Evolutionary conservation across 2,329 filamentous ascomycete species (phyloP), one percentile per base, ranked within the genome.

Genomic region (Colletotrichum eleusines): DNA sequence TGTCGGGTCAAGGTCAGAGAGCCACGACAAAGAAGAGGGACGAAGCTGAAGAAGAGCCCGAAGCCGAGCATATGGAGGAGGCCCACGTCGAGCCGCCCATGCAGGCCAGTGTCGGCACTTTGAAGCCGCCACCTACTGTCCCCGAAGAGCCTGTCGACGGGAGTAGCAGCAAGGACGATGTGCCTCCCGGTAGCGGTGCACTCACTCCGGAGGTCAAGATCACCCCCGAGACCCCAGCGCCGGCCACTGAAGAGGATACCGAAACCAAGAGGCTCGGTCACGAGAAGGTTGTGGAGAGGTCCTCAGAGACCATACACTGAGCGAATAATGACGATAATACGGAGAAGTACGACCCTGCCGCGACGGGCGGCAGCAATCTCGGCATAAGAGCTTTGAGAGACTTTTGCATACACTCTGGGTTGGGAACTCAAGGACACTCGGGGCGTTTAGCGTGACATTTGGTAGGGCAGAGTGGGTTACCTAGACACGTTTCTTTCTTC

Each of bases 211-310:
- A 84, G 48, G 74, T 87, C 0, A 83, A 81, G 50, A 74, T 88
- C n/a, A 87, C 86, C 0, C 84, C 85, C 0, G 85, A 83, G 20
- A 88, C 86, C 1, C 85, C 86, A 2, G 79, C 78, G 0, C 76
- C 80, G 0, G 69, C 72, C 1, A 80, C 81, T 3, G 79, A 77
- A 1, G 75, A 74, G 14, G 77, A 79, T 8, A 73, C 79, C 3
- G 81, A 83, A 57, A 78, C 79, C 5, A 87, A 87, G 77, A 82
- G 82, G 66, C 78, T 86, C 6, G 84, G 83, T 8, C 78, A 80
- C 59, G 76, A 82, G 7, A 78, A 76, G n/a, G 74, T 81, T 16
- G 75, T 80, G 20, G 81, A 83, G 71, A 76, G 76, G 51, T 73
- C 77, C 31, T 76, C 76, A 5, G 76, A 81, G 51, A 73, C 82